Percentiles rank a stretch among this genome's conserved stretches.
Conservation (phyloP, 257 asterid genomes). For the Phtheirospermum japonicum region DNA sequence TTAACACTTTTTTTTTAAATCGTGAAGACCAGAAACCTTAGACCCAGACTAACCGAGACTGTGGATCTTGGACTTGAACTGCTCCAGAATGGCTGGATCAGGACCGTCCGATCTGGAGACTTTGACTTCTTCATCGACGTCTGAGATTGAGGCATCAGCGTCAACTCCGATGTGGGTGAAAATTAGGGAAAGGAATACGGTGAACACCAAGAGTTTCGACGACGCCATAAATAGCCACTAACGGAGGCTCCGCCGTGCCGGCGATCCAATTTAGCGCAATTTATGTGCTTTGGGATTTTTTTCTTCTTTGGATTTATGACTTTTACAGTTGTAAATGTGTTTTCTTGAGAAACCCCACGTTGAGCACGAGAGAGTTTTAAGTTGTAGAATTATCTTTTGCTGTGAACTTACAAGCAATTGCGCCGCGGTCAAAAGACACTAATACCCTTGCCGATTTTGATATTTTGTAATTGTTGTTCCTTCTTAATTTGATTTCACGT, state of each 20-base stretch:
- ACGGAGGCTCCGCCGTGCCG: constrained; percentile 41
- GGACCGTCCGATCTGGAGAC: constrained; percentile 44
- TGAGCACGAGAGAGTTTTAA: constrained; percentile 15
- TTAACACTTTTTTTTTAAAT: too few relatives aligned
- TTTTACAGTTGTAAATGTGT: constrained; percentile 14
- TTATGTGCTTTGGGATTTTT: constrained; percentile 8
- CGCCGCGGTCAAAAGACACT: too few relatives aligned
- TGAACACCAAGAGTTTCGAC: constrained; percentile 32
- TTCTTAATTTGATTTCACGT: too few relatives aligned
- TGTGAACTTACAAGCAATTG: too few relatives aligned
- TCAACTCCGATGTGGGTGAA: constrained; percentile 40
- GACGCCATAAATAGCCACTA: constrained; percentile 41
- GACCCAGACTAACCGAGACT: constrained; percentile 54
- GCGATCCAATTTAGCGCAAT: constrained; percentile 30
- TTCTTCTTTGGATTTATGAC: not conserved
- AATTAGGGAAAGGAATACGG: constrained; percentile 32
- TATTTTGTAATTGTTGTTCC: too few relatives aligned
- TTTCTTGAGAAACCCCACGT: constrained; percentile 29
- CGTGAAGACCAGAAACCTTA: constrained; percentile 12
- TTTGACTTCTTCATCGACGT: constrained; percentile 37
- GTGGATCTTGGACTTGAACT: constrained; percentile 60
- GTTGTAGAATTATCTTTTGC: not conserved
- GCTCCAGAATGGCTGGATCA: constrained; percentile 40
- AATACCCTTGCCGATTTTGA: too few relatives aligned
- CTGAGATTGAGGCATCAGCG: constrained; percentile 38